Evolutionary conservation across 1,284 basidiomycete species (phyloP).

Genomic region (Volvariella volvacea): DNA sequence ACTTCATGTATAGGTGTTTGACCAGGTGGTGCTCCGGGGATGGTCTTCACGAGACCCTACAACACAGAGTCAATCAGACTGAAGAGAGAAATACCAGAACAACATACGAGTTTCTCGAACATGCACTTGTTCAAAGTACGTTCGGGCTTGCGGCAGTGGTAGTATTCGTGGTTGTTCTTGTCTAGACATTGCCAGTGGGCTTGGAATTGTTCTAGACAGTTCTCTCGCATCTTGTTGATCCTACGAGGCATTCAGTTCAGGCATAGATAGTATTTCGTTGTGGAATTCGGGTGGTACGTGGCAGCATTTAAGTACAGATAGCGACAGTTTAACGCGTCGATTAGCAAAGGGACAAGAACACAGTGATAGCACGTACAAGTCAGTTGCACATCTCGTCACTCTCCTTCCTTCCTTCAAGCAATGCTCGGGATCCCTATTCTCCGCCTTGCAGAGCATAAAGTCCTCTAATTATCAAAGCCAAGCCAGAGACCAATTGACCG

Average conservation of each 20-base stretch:
- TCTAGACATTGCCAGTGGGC: constrained; percentile 96
- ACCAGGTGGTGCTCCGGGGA: constrained; percentile 86
- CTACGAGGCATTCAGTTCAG: constrained; percentile 41
- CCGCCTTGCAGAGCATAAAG: constrained; percentile 98
- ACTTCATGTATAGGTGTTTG: constrained; percentile 89
- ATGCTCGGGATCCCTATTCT: constrained; percentile 84
- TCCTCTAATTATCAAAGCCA: constrained; percentile 61
- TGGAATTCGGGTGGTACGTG: not conserved
- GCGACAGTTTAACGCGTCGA: not conserved
- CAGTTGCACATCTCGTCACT: constrained; percentile 93
- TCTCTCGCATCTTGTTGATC: constrained; percentile 89
- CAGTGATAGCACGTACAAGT: constrained; percentile 63
- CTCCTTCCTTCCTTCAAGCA: constrained; percentile 95
- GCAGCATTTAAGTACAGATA: too few relatives aligned
- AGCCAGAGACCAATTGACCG: constrained; percentile 5
- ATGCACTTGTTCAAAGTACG: constrained; percentile 90
- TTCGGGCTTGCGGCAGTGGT: constrained; percentile 88
- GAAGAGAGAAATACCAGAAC: not conserved
- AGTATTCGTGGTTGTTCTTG: constrained; percentile 95
- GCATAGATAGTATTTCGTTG: not conserved
- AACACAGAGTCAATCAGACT: constrained; percentile 4
- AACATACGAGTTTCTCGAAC: constrained; percentile 87
- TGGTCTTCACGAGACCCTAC: constrained; percentile 87
- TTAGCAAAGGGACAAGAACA: not conserved
- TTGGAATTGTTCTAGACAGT: constrained; percentile 86